These are phyloP conservation scores for Pulicaria dysenterica DNA, from an alignment of 129 eudicot species.

Conservation along the genomic window DNA sequence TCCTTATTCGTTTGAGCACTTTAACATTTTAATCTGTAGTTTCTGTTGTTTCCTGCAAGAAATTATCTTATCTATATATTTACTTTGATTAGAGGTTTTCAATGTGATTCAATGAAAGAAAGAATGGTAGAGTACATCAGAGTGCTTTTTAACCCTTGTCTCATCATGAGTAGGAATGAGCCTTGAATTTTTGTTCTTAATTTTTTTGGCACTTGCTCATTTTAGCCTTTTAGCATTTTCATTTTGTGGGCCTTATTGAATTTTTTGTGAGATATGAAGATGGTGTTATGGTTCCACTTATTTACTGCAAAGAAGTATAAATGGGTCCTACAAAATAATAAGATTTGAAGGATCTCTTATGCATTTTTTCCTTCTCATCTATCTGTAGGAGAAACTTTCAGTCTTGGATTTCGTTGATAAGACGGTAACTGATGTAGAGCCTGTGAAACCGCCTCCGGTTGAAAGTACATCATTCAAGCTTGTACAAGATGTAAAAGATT, in stretches of 20 bases:
- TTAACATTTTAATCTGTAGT: neutral
- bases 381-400: constrained; percentile 67
- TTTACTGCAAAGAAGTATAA: neutral
- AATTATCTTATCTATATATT: neutral
- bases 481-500: constrained; percentile 74
- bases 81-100: neutral
- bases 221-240: neutral
- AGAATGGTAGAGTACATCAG: neutral
- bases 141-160: neutral
- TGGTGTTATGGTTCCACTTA: neutral
- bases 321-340: neutral
- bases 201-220: neutral
- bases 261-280: neutral
- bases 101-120: neutral
- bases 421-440: constrained; percentile 45
- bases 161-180: no score
- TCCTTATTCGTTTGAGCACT: neutral
- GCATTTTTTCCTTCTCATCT: constrained; percentile 18
- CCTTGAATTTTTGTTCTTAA: constrained; percentile 2
- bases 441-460: constrained; percentile 65
- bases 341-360: neutral
- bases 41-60: neutral
- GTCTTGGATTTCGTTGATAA: constrained; percentile 68
- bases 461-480: constrained; percentile 75
- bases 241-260: neutral